Conservation (phyloP, 305 asterid genomes). For the Fraxinus sp. region DNA sequence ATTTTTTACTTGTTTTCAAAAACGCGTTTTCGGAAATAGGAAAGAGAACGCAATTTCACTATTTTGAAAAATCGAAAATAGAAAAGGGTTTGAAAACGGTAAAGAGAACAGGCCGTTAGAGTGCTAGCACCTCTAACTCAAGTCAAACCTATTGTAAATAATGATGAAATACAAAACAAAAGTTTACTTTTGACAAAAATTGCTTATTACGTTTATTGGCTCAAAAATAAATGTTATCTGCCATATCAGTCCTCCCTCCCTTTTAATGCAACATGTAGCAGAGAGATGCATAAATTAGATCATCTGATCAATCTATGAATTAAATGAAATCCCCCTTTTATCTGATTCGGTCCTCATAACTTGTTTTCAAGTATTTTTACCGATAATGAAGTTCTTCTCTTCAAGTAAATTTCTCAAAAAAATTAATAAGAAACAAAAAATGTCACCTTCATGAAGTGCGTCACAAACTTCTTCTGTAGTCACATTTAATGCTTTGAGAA, state of each 20-base stretch:
- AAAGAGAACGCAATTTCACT: no score
- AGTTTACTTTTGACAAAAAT: background rate
- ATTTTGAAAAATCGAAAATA: no score
- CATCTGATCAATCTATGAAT: background rate
- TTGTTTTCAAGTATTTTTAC: background rate
- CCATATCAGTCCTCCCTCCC: background rate
- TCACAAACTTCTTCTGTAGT: constrained; percentile 95
- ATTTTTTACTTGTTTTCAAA: no score
- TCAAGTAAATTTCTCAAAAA: background rate
- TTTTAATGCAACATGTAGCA: background rate
- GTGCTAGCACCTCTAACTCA: background rate
- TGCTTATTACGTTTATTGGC: background rate
- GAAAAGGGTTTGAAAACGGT: no score
- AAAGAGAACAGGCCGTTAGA: background rate
- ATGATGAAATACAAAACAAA: background rate
- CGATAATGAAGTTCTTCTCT: constrained; percentile 21
- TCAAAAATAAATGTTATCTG: background rate
- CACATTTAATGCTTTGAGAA: constrained; percentile 88
- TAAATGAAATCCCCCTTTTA: background rate
- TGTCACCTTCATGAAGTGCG: constrained; percentile 83
- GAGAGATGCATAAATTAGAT: background rate
- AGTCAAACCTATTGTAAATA: background rate
- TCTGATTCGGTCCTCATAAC: background rate
- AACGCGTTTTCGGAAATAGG: no score
- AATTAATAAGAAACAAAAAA: background rate